Percentiles rank a stretch among this genome's conserved stretches.
Evolutionary conservation across 305 asterid genomes (phyloP).

Genomic region (Euphrasia arctica): DNA sequence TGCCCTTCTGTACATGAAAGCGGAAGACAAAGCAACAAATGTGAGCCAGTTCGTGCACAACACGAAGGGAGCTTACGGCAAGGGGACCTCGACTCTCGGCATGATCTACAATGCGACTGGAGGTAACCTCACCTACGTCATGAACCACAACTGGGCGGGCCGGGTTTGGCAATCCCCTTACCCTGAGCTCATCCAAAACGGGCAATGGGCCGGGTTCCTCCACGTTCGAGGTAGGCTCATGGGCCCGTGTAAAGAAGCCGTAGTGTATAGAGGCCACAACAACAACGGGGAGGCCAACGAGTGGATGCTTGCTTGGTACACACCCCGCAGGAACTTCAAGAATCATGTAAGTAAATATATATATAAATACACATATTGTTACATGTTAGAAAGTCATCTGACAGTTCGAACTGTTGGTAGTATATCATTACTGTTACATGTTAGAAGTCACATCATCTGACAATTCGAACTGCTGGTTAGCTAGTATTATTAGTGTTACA

Average conservation of each 20-base stretch:
- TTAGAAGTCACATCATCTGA: too few species aligned
- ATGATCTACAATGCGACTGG: background rate
- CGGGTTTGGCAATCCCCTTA: background rate
- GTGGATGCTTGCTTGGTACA: background rate
- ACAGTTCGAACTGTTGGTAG: too few species aligned
- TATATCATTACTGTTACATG: too few species aligned
- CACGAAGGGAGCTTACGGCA: background rate
- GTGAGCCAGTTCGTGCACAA: too few species aligned
- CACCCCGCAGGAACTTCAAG: background rate
- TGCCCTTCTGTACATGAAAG: background rate
- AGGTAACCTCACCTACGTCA: background rate
- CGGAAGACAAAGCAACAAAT: background rate
- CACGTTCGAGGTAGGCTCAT: background rate
- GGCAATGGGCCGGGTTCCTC: background rate
- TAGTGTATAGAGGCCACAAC: background rate
- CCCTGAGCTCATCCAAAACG: background rate
- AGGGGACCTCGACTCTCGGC: background rate
- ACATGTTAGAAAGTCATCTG: too few species aligned
- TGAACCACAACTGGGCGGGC: background rate
- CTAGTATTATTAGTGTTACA: too few species aligned
- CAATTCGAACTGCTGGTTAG: too few species aligned
- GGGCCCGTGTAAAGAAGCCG: background rate
- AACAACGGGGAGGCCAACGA: background rate
- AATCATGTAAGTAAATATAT: background rate
- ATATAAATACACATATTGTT: too few species aligned